A percentile compares a stretch with the other conserved stretches of the same genome.
Conservation (phyloP, 2,329 filamentous ascomycete species). For the Fusarium luffae region DNA sequence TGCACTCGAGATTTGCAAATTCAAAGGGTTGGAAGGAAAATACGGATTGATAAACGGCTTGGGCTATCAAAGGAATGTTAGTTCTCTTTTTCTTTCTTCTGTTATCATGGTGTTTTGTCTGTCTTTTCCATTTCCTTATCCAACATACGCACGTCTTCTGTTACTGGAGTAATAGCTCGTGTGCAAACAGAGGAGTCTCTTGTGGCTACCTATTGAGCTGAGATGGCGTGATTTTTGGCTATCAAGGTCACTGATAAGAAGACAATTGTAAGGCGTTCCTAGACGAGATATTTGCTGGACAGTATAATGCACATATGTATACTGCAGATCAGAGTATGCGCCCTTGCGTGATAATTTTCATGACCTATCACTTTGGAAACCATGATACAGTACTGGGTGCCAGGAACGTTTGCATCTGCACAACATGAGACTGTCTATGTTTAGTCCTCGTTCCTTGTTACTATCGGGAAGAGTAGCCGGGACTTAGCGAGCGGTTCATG, state of each 20-base stretch:
- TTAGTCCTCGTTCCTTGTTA: not conserved
- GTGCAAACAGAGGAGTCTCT: constrained; percentile 1
- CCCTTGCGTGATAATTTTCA: constrained; percentile 1
- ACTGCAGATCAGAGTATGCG: not conserved
- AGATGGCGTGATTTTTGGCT: not conserved
- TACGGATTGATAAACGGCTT: not conserved
- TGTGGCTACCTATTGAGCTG: not conserved
- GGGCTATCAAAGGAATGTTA: not conserved
- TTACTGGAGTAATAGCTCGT: not conserved
- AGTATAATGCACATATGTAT: not conserved
- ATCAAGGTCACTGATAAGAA: not conserved
- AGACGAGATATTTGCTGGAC: not conserved
- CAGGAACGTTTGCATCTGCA: constrained; percentile 12
- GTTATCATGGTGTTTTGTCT: not conserved
- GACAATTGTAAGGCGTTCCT: not conserved
- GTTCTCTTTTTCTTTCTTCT: not conserved
- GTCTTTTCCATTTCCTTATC: constrained; percentile 3
- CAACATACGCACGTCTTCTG: constrained; percentile 14
- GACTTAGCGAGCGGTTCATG: constrained; percentile 6
- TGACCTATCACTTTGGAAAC: constrained; percentile 1
- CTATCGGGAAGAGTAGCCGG: constrained; percentile 18
- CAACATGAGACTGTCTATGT: constrained; percentile 6
- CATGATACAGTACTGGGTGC: not conserved
- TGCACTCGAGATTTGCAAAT: not conserved
- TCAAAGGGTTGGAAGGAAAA: not conserved